Percentiles rank a stretch among this genome's conserved stretches.
phyloP scores from a whole-genome alignment of 75 land plant species.

The Selaginella moellendorffii region DNA sequence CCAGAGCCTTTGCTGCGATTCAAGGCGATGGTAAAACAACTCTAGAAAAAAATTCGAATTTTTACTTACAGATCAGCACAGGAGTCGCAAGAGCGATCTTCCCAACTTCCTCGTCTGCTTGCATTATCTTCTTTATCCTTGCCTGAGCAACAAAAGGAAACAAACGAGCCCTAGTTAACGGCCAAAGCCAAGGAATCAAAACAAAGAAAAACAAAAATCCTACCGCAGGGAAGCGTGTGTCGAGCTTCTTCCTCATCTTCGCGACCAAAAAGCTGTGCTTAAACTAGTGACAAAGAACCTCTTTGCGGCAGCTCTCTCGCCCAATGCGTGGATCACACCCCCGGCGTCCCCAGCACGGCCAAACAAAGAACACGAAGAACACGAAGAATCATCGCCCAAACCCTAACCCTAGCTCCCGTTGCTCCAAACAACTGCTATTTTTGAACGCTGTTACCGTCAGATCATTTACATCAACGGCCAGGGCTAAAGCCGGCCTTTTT shows the following conservation, averaged over 20 bases:
- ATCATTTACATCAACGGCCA: no score
- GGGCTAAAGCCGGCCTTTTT: no score
- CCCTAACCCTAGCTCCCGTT: slow-evolving; percentile 2
- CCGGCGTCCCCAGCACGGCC: neutral
- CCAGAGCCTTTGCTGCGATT: slow-evolving; percentile 90
- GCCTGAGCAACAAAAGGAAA: slow-evolving; percentile 29
- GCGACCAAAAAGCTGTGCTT: neutral
- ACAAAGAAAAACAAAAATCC: slow-evolving; percentile 9
- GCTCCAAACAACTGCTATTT: no score
- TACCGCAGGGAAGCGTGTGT: slow-evolving; percentile 56
- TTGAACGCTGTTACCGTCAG: no score
- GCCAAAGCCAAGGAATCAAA: no score
- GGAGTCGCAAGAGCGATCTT: slow-evolving; percentile 89
- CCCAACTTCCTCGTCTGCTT: slow-evolving; percentile 90
- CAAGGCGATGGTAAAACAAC: neutral
- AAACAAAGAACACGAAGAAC: neutral
- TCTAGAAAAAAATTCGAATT: neutral
- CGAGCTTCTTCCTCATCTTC: slow-evolving; percentile 51
- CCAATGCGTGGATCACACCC: no score
- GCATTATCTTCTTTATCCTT: slow-evolving; percentile 94
- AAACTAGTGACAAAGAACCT: no score
- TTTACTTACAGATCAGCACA: slow-evolving; percentile 71
- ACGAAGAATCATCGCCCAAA: neutral
- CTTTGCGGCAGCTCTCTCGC: no score
- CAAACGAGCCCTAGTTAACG: no score